These are phyloP conservation scores for Alternaria viburni DNA, from an alignment of 2,329 filamentous ascomycete species.

Conservation along the genomic window DNA sequence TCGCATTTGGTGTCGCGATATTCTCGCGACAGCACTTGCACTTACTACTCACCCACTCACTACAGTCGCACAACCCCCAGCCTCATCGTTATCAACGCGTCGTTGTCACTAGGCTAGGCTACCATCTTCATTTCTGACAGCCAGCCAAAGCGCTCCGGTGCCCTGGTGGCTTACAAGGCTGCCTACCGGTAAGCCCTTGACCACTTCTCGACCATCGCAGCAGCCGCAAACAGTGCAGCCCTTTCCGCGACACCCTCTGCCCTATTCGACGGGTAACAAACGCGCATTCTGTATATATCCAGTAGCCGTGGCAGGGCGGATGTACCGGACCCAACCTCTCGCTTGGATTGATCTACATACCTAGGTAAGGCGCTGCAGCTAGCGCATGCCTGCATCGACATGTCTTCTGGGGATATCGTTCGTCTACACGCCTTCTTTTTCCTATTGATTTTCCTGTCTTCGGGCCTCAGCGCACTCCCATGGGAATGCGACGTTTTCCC, in stretches of 20 bases:
- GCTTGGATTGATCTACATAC: conserved; percentile 45
- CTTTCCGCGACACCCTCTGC: neutral
- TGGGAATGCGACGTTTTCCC: conserved; percentile 4
- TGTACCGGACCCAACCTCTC: conserved; percentile 30
- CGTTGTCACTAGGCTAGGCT: conserved; percentile 23
- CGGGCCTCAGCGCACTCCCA: neutral
- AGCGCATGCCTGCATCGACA: conserved; percentile 26
- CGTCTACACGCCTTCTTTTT: neutral
- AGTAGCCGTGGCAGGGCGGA: conserved; percentile 11
- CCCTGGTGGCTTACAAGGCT: conserved; percentile 27
- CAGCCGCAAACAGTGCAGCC: conserved; percentile 15
- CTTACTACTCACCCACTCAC: neutral
- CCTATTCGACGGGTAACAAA: conserved; percentile 1
- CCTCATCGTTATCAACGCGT: neutral
- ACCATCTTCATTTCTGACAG: conserved; percentile 20
- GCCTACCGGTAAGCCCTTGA: conserved; percentile 13
- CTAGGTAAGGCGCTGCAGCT: conserved; percentile 40
- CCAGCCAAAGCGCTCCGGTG: conserved; percentile 14
- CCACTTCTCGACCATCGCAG: conserved; percentile 5
- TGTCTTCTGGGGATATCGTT: neutral
- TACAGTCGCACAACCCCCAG: neutral
- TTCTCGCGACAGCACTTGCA: neutral
- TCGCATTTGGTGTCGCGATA: neutral
- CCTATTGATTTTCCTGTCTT: neutral
- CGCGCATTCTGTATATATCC: neutral